Evolutionary conservation across 176 grass and related monocot species (phyloP), one percentile per base, ranked within the genome.

Genomic region (Carex kokanica): DNA sequence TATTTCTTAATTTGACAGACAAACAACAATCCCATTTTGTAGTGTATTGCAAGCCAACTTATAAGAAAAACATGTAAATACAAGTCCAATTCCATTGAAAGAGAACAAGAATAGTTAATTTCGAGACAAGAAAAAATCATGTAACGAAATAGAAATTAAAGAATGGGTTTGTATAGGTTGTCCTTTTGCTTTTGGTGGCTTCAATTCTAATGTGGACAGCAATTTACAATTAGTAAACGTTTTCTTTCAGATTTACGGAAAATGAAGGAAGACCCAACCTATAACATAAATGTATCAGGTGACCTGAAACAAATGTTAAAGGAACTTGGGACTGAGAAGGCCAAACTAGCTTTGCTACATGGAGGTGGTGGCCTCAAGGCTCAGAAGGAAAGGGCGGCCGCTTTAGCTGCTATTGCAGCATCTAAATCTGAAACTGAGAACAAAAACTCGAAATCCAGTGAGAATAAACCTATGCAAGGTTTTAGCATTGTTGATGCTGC

Each of bases 401-500:
- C 95, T 40, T 86, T 95, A 81, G 90, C 90, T 87, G 84, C 86
- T 43, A 88, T 90, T 82, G 84, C 88, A 31, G 92, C 86, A 84
- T 82, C 85, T 34, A 90, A 84, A 84, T 82, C 79, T 64, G 71
- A 85, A 81, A 88, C 81, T 78, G 79, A 91, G 71, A 87, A 90
- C 80, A 73, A 91, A 83, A 90, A 86, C 41, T 82, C 87, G 31
- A 91, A 93, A 78, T 90, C 91, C 18, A 71, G 52, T 86, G 92
- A 90, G 80, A 62, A 87, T 74, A 90, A 94, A 75, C 72, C 92
- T 55, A 64, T 64, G 21, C 90, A 90, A 78, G 12, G 84, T 78
- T 98, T 98, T 78, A 98, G 95, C 91, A 92, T 98, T 25, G 95
- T 98, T n/a, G 95, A 98, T 94, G 95, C 89, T 84, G 95, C 95